phyloP scores from a whole-genome alignment of 1,284 basidiomycete genomes.

The Sanghuangporus weigelae region DNA sequence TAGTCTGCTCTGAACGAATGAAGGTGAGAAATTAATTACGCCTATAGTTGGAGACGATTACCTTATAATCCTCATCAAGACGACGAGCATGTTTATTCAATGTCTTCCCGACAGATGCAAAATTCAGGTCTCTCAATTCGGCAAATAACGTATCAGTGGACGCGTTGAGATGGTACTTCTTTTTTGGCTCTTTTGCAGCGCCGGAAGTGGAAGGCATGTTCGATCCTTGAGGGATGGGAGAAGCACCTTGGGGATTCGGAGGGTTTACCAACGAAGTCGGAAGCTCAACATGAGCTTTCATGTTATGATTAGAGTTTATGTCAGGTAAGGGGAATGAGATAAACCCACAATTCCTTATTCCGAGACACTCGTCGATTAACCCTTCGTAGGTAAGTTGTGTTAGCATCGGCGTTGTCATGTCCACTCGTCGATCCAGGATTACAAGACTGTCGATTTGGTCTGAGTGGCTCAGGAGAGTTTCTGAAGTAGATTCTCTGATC shows the following conservation, averaged over 20 bases:
- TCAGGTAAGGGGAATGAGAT: not conserved
- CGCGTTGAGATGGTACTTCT: constrained; percentile 80
- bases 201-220: constrained; percentile 38
- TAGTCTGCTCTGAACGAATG: constrained; percentile 49
- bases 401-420: constrained; percentile 93
- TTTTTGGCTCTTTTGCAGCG: constrained; percentile 72
- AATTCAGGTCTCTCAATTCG: constrained; percentile 89
- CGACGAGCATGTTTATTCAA: constrained; percentile 80
- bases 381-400: constrained; percentile 98
- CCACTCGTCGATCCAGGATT: constrained; percentile 87
- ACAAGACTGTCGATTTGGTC: constrained; percentile 82
- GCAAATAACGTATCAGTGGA: constrained; percentile 77
- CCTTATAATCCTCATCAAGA: constrained; percentile 91
- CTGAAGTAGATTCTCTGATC: constrained; percentile 31
- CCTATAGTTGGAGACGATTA: constrained; percentile 27
- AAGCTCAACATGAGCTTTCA: constrained; percentile 83
- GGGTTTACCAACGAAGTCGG: constrained; percentile 74
- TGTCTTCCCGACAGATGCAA: constrained; percentile 84
- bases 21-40: constrained; percentile 19
- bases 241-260: constrained; percentile 29
- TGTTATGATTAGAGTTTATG: not conserved
- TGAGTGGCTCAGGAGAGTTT: constrained; percentile 38
- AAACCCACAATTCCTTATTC: constrained; percentile 79
- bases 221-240: constrained; percentile 34
- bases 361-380: constrained; percentile 91